Evolutionary conservation across 345 rosid genomes (phyloP), one percentile per base, ranked within the genome.

Genomic region (Rhizophora apiculata): DNA sequence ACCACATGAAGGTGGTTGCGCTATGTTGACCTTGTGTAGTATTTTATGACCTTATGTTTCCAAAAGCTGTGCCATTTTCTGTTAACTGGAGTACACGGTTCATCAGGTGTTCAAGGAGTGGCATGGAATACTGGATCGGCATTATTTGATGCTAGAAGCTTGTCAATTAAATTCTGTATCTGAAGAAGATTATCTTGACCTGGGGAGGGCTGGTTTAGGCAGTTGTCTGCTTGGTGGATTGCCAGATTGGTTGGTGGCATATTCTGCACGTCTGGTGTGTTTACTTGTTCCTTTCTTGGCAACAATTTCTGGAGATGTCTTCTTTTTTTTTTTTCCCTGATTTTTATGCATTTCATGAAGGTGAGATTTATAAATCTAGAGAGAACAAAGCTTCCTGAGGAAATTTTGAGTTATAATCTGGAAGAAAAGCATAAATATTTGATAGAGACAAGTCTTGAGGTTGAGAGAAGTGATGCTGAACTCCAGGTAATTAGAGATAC

Each of bases 401-500:
- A 90, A 83, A 89, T 96, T 72, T 82, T 92, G 37, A 86, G 76
- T 86, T 97, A 96, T 80, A 96, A 90, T 85, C 68, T 96, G 82
- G 91, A 92, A 84, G 99, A 96, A 78, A 96, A 92, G 80, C 82
- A 87, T 61, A 92, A 92, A 84, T 96, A 85, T 64, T 90, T 79
- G 71, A 72, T 88, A 27, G 97, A 96, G 39, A 76, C 86, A 69
- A 82, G 77, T 79, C 83, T 88, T 68, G 98, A 96, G 58, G 91
- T 88, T 64, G 99, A 96, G 85, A 90, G 87, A 83, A 90, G 93
- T 73, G 99, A 92, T 76, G 97, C 99, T n/a, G 99, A 96, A 82
- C 91, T 96, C 85, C 98, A 96, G 98, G 99, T 96, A 65, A 76
- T 72, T 70, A 61, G 49, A 61, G n/a, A 31, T 36, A 22, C 54